These are phyloP conservation scores for Starmerella stellata DNA, from an alignment of 805 yeast genomes.

Conservation along the genomic window DNA sequence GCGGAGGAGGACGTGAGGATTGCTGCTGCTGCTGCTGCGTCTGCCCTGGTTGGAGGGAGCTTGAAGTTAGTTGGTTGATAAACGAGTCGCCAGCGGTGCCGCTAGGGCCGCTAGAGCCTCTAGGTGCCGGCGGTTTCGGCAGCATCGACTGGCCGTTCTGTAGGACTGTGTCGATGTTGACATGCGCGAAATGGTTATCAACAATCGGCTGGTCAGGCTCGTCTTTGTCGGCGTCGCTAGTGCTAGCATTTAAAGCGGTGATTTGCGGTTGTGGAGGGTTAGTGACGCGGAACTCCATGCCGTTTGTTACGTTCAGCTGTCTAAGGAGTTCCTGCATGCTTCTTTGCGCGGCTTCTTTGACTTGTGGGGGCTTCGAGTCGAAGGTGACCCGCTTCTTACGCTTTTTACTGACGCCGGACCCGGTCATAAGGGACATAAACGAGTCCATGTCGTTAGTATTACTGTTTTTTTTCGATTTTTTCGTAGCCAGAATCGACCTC, in stretches of 20 bases:
- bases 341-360: slow-evolving; percentile 26
- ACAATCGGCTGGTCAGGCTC: slow-evolving; percentile 50
- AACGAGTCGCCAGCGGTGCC: slow-evolving; percentile 15
- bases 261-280: slow-evolving; percentile 17
- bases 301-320: slow-evolving; percentile 14
- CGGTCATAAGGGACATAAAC: slow-evolving; percentile 72
- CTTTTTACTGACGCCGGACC: slow-evolving; percentile 22
- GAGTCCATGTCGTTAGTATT: slow-evolving; percentile 53
- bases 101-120: slow-evolving; percentile 7
- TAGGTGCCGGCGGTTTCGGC: slow-evolving; percentile 30
- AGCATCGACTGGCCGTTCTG: slow-evolving; percentile 37
- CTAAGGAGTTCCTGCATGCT: slow-evolving; percentile 24
- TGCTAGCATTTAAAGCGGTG: neutral
- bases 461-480: slow-evolving; percentile 19
- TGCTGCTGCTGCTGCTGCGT: neutral
- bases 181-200: slow-evolving; percentile 54
- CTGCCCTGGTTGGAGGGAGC: slow-evolving; percentile 2
- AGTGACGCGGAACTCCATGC: slow-evolving; percentile 2
- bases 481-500: slow-evolving; percentile 50
- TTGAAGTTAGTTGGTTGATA: slow-evolving; percentile 12
- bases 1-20: neutral
- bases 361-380: slow-evolving; percentile 24
- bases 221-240: slow-evolving; percentile 8
- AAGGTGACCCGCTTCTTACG: slow-evolving; percentile 24
- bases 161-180: slow-evolving; percentile 61